Base-by-base conservation (phyloP, 768 basidiomycete genomes). In the Lentinula sp. region DNA sequence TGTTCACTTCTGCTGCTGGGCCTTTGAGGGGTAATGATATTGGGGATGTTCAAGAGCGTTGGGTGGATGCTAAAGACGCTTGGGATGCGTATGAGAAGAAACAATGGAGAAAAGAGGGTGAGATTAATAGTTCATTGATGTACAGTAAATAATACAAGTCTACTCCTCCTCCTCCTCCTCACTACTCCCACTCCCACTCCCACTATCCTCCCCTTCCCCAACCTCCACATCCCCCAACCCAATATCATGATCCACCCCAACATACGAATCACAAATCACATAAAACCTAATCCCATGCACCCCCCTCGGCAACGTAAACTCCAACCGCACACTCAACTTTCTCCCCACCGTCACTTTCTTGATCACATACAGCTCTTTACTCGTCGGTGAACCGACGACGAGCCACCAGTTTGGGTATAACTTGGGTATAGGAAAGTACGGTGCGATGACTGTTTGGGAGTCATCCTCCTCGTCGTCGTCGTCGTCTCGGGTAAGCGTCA, bases 391-490 rank as follows among this genome's bases (percentile, higher is more conserved):
- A n/a, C 93, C 94, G 11, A 98, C 81, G 51, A 98, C 95, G 37
- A 98, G 81, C 95, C 95, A 98, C 96, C 95, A 98, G 68, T 94
- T 95, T 60, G 91, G 86, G 73, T 93, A 84, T 79, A 98, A 98
- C 74, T 88, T 89, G 58, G 75, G 78, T 0, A 39, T 7, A 5
- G 96, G 96, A 77, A 91, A 98, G 76, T 87, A 91, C 0, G 97
- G 95, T 0, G 97, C 96, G n/a, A 98, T 82, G 37, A 95, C 95
- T 3, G 77, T 78, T 69, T 93, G 90, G 10, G 80, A 82, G 46
- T 82, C 21, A 1, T 1, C 21, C 75, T 16, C 90, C 91, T 39
- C 1, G 10, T 89, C 85, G 48, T 87, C 88, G 63, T 95, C 93
- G 1, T 81, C 85, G 59, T 98, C 96, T 18, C 89, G 84, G 34